Evolutionary conservation across 768 basidiomycete species (phyloP).

Genomic region (Hemileccinum impolitum): DNA sequence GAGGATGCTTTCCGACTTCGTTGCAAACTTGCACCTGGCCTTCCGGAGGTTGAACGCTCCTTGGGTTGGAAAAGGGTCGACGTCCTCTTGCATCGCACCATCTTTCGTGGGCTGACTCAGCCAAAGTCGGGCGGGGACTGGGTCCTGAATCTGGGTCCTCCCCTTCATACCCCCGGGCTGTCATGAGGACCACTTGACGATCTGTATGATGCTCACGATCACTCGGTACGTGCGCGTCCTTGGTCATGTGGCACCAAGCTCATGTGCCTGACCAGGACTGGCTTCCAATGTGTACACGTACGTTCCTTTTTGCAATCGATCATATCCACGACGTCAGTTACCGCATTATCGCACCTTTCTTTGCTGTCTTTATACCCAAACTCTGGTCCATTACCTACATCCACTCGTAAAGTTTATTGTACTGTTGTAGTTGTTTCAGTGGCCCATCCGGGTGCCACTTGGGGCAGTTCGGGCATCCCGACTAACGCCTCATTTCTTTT

Average conservation of each 20-base stretch:
- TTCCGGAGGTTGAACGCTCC: slow-evolving; percentile 39
- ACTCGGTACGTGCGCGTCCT: slow-evolving; percentile 14
- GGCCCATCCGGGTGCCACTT: slow-evolving; percentile 6
- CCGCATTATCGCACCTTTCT: slow-evolving; percentile 11
- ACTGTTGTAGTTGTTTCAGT: slow-evolving; percentile 5
- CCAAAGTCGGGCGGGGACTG: slow-evolving; percentile 34
- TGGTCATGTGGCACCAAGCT: background rate
- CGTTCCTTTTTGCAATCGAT: slow-evolving; percentile 17
- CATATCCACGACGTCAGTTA: slow-evolving; percentile 10
- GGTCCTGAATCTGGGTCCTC: slow-evolving; percentile 32
- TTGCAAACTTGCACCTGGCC: slow-evolving; percentile 40
- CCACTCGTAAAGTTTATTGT: slow-evolving; percentile 9
- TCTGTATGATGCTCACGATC: slow-evolving; percentile 10
- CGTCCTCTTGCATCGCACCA: slow-evolving; percentile 45
- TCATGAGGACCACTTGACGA: slow-evolving; percentile 9
- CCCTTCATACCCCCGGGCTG: slow-evolving; percentile 2
- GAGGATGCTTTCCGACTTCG: slow-evolving; percentile 44
- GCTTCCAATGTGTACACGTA: slow-evolving; percentile 17
- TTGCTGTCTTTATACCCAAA: slow-evolving; percentile 8
- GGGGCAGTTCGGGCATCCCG: slow-evolving; percentile 3
- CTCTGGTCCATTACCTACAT: slow-evolving; percentile 7
- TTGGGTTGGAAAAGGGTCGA: slow-evolving; percentile 58
- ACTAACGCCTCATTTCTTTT: background rate
- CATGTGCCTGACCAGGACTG: slow-evolving; percentile 18
- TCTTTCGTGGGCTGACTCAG: slow-evolving; percentile 52